Conservation (phyloP, 371 early-diverging fungal genomes). For the Zychaea mexicana region DNA sequence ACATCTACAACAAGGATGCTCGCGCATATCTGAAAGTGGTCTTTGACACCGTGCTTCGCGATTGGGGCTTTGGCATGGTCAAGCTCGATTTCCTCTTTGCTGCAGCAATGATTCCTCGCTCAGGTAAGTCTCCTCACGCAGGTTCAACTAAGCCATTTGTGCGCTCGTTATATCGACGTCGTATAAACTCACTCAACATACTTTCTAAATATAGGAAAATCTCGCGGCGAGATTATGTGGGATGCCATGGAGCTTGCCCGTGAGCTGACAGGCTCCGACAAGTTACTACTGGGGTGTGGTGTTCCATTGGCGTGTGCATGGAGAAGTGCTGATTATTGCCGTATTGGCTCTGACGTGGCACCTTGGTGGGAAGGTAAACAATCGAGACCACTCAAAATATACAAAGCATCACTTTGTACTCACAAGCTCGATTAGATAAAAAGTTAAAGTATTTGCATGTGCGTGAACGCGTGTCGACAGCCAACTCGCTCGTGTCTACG, state of each 20-base stretch:
- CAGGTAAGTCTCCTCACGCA: conserved; percentile 35
- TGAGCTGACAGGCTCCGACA: conserved; percentile 50
- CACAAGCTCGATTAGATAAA: no score
- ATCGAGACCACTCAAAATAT: background rate
- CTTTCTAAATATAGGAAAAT: conserved; percentile 11
- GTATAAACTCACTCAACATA: background rate
- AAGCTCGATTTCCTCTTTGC: conserved; percentile 66
- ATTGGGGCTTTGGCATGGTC: conserved; percentile 63
- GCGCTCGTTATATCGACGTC: no score
- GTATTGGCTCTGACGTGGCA: conserved; percentile 64
- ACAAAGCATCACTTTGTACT: no score
- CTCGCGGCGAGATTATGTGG: conserved; percentile 64
- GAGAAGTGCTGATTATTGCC: conserved; percentile 59
- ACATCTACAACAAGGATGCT: conserved; percentile 53
- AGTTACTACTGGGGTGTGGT: conserved; percentile 59
- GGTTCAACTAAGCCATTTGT: no score
- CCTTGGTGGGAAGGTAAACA: conserved; percentile 57
- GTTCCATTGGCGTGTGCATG: conserved; percentile 58
- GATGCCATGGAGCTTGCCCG: conserved; percentile 61
- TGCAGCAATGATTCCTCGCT: conserved; percentile 57
- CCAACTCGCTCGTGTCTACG: conserved; percentile 58
- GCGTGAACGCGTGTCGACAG: conserved; percentile 61
- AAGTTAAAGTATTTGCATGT: conserved; percentile 56
- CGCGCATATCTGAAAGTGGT: conserved; percentile 51
- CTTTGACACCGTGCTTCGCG: conserved; percentile 48